Base-by-base conservation (phyloP, 805 yeast genomes). In the Trichomonascus vanleenenianus region DNA sequence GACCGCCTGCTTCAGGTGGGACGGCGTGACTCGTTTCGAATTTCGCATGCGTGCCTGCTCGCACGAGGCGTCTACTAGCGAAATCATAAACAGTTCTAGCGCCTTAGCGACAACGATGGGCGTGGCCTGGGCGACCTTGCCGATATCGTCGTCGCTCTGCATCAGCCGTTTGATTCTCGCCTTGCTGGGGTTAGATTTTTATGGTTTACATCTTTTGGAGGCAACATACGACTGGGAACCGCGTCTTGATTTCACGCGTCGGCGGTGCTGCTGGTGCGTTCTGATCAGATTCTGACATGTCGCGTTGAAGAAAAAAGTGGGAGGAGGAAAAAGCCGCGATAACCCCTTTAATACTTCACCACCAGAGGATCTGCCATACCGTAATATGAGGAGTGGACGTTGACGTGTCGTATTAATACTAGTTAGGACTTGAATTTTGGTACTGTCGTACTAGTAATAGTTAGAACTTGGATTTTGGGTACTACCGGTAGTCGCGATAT, bases 91-190 rank as follows among this genome's bases (percentile, higher is more conserved):
- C 50, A 87, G 75, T 66, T 93, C 97, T 43, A 93, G 71, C 0
- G 98, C 96, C 51, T 96, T 76, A 6, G 97, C 97, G 7, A 93
- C 96, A 14, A 91, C 91, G n/a, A 91, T 84, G 0, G 99, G 99
- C 2, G 99, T 94, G 1, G 96, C 97, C 60, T 89, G 97, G 2
- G 98, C 96, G 3, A 93, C 97, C 61, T 93, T 93, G 2, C 99
- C 99, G 39, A 93, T 89, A 52, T 93, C 99, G 52, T 93, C 98
- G 64, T 93, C 99, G 25, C 94, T 81, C 61, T 93, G 98, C 96
- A 93, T 91, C 48, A 93, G 78, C 57, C 93, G 86, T 70, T 93
- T 93, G 57, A 93, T 88, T 51, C 97, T 78, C 2, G 97, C 97
- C 40, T 22, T n/a, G n/a, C 4, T 22, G 4, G 7, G 7, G 27